Percentiles rank a stretch among this genome's conserved stretches.
Evolutionary conservation across 179 eudicot genomes (phyloP).

Genomic region (Monotropa hypopitys): DNA sequence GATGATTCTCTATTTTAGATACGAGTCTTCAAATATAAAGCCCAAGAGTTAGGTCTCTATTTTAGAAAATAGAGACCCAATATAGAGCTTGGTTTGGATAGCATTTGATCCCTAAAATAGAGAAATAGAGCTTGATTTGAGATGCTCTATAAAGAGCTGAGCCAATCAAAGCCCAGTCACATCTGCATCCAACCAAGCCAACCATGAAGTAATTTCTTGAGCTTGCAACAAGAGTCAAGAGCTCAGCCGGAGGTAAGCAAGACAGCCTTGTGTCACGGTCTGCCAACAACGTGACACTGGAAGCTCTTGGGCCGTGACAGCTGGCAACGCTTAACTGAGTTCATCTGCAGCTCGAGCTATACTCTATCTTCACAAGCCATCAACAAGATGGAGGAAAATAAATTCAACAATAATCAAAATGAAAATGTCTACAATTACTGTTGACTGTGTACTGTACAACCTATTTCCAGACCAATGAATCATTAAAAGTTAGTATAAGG

Average conservation of each 20-base stretch:
- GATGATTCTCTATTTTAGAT: no score
- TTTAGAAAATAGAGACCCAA: no score
- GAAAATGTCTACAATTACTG: neutral
- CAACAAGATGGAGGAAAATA: neutral
- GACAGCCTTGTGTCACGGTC: neutral
- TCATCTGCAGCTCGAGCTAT: neutral
- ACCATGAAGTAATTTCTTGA: neutral
- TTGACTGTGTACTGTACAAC: neutral
- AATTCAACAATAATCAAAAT: neutral
- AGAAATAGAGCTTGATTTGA: no score
- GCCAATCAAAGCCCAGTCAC: neutral
- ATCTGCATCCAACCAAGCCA: neutral
- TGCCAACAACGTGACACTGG: no score
- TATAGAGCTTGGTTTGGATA: no score
- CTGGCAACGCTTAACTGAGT: neutral
- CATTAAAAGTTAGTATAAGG: neutral
- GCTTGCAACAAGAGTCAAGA: neutral
- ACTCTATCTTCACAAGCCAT: neutral
- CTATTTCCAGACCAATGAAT: neutral
- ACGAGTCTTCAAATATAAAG: no score
- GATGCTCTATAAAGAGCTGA: neutral
- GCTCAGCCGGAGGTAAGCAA: neutral
- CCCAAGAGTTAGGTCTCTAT: no score
- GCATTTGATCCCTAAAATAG: no score
- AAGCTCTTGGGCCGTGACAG: no score